phyloP scores from a whole-genome alignment of 2,329 filamentous ascomycete genomes.

The Onygena corvina region DNA sequence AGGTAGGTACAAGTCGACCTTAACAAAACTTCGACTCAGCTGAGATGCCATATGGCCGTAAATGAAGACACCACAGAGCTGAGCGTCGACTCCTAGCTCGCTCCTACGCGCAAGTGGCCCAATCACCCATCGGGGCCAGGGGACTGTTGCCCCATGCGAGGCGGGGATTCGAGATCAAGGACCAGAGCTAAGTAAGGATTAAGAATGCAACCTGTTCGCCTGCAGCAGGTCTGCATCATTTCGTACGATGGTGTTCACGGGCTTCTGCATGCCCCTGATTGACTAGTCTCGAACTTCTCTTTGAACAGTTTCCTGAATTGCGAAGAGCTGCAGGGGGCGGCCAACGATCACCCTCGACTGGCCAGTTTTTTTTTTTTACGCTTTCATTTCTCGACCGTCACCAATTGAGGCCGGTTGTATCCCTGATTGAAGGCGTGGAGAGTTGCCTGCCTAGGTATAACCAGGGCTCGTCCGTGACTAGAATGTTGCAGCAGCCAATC shows the following conservation, averaged over 20 bases:
- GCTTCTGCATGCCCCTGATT: no score
- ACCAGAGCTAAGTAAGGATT: no score
- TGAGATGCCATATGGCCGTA: no score
- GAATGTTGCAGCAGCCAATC: neutral
- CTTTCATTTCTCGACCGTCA: neutral
- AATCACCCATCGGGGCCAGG: neutral
- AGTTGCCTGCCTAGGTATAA: neutral
- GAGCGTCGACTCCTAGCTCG: neutral
- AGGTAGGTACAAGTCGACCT: no score
- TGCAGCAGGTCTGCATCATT: no score
- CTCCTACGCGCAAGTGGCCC: neutral
- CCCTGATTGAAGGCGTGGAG: neutral
- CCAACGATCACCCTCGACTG: neutral
- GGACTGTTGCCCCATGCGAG: neutral
- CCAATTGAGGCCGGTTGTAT: neutral
- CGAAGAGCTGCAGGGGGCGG: neutral
- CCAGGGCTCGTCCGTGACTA: no score
- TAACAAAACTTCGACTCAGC: no score
- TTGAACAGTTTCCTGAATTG: no score
- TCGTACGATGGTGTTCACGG: no score
- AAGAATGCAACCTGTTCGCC: no score
- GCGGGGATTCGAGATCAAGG: no score
- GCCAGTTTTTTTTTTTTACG: neutral
- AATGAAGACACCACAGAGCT: conserved; percentile 3
- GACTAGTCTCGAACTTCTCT: no score